A percentile compares a stretch with the other conserved stretches of the same genome.
phyloP scores from a whole-genome alignment of 345 rosid genomes.

The Crucihimalaya himalaica region DNA sequence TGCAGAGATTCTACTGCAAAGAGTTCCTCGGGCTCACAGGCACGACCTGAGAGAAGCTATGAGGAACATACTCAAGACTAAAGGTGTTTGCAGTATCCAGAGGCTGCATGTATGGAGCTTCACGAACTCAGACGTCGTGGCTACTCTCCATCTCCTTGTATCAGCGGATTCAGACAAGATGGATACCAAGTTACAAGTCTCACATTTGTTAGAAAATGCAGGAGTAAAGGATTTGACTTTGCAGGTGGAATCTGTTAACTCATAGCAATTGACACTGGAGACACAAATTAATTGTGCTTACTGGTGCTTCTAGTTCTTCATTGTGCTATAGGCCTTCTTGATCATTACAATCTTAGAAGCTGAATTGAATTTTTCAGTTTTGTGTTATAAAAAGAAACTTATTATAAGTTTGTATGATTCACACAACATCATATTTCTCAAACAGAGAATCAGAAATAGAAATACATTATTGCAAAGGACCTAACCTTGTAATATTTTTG shows the following conservation, averaged over 20 bases:
- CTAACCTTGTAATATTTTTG: too few relatives aligned
- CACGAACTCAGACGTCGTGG: constrained; percentile 79
- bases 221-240: constrained; percentile 87
- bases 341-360: neutral
- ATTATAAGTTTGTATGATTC: too few relatives aligned
- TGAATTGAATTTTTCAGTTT: neutral
- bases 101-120: constrained; percentile 89
- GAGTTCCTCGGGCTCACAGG: constrained; percentile 82
- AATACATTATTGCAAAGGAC: too few relatives aligned
- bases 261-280: constrained; percentile 12
- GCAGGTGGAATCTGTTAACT: constrained; percentile 61
- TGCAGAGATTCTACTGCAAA: constrained; percentile 82
- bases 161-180: constrained; percentile 61
- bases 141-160: constrained; percentile 74
- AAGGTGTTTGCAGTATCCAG: constrained; percentile 67
- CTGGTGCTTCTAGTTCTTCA: neutral
- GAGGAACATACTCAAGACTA: constrained; percentile 51
- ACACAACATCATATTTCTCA: neutral
- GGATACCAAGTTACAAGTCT: constrained; percentile 57
- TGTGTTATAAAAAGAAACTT: neutral
- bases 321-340: neutral
- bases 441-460: neutral
- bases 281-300: neutral
- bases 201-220: constrained; percentile 62
- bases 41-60: constrained; percentile 57